A percentile compares a stretch with the other conserved stretches of the same genome.
Conservation (phyloP, 2,329 filamentous ascomycete species). For the Fusarium citri region DNA sequence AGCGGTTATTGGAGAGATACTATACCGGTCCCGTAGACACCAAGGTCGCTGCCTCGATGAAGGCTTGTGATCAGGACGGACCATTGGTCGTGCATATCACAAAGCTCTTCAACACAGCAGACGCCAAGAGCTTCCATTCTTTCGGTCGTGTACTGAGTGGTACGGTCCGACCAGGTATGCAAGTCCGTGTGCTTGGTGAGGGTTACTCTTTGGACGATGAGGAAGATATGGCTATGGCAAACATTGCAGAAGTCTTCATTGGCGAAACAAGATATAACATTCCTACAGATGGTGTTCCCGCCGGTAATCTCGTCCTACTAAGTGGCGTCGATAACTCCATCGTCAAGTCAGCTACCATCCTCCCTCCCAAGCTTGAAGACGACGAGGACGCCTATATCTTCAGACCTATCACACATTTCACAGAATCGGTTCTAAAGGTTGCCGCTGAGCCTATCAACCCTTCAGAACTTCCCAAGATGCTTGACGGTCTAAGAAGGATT, state of each 20-base stretch:
- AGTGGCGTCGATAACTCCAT: slow-evolving; percentile 97
- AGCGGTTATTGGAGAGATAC: slow-evolving; percentile 82
- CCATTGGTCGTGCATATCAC: slow-evolving; percentile 92
- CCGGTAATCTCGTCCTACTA: slow-evolving; percentile 92
- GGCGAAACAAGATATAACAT: slow-evolving; percentile 94
- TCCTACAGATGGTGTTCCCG: slow-evolving; percentile 89
- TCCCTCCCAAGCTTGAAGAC: slow-evolving; percentile 82
- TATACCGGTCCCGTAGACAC: slow-evolving; percentile 92
- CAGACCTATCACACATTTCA: slow-evolving; percentile 91
- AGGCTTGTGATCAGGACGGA: slow-evolving; percentile 85
- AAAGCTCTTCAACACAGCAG: slow-evolving; percentile 89
- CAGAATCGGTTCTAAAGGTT: slow-evolving; percentile 96
- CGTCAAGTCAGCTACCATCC: slow-evolving; percentile 93
- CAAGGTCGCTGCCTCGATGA: slow-evolving; percentile 83
- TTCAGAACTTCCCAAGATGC: slow-evolving; percentile 97
- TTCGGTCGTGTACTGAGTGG: slow-evolving; percentile 95
- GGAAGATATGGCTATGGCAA: slow-evolving; percentile 93
- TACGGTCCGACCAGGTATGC: slow-evolving; percentile 81
- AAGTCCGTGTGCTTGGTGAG: slow-evolving; percentile 92
- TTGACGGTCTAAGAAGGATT: slow-evolving; percentile 94
- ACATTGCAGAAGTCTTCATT: slow-evolving; percentile 87
- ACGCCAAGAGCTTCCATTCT: slow-evolving; percentile 91
- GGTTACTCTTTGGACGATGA: slow-evolving; percentile 97
- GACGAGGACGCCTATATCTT: slow-evolving; percentile 97
- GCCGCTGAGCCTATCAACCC: slow-evolving; percentile 98